phyloP scores from a whole-genome alignment of 2,329 filamentous ascomycete species.

The Cladosporium sp. region DNA sequence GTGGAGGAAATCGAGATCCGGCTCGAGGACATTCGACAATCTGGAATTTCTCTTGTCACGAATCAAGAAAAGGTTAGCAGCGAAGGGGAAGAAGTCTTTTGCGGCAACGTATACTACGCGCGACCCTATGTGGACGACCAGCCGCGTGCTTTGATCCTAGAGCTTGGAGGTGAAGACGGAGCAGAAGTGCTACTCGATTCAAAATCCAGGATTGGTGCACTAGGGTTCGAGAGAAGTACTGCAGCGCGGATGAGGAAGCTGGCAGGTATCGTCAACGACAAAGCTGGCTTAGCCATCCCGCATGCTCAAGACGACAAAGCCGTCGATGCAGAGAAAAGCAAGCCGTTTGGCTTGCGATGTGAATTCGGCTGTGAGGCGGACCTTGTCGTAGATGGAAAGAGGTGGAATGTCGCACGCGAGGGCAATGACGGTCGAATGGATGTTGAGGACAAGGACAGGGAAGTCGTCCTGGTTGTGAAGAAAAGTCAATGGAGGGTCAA shows the following conservation, averaged over 20 bases:
- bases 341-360: conserved; percentile 44
- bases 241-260: conserved; percentile 68
- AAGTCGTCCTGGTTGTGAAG: conserved; percentile 23
- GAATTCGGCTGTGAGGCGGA: conserved; percentile 58
- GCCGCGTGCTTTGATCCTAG: conserved; percentile 70
- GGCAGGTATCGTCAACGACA: conserved; percentile 76
- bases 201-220: neutral
- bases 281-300: conserved; percentile 61
- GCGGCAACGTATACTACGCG: conserved; percentile 69
- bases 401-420: conserved; percentile 15
- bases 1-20: conserved; percentile 73
- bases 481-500: conserved; percentile 26
- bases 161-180: conserved; percentile 66
- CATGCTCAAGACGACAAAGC: conserved; percentile 15
- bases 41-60: conserved; percentile 64
- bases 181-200: conserved; percentile 19
- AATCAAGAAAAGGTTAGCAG: conserved; percentile 48
- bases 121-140: conserved; percentile 80
- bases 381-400: conserved; percentile 50
- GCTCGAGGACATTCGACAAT: conserved; percentile 83
- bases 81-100: neutral
- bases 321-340: conserved; percentile 35
- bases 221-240: conserved; percentile 63
- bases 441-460: conserved; percentile 1
- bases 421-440: neutral